These are phyloP conservation scores for Flaveria sonorensis DNA, from an alignment of 129 eudicot species.

Conservation along the genomic window DNA sequence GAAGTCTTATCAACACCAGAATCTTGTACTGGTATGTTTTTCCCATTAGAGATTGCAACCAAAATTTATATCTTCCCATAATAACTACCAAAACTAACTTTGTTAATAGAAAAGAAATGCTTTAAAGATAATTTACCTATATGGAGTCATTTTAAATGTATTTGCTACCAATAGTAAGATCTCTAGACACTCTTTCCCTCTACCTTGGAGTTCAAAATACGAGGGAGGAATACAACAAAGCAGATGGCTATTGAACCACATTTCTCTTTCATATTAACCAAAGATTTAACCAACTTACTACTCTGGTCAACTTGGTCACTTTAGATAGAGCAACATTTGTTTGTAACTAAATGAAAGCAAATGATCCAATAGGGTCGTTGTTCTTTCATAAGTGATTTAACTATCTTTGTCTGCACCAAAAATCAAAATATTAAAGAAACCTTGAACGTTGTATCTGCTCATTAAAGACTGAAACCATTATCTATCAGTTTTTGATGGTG, in stretches of 20 bases:
- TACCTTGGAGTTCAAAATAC: conserved; percentile 89
- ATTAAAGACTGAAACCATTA: conserved; percentile 69
- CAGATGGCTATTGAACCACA: conserved; percentile 95
- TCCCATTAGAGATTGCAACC: background rate
- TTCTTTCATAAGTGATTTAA: conserved; percentile 74
- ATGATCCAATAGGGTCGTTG: conserved; percentile 77
- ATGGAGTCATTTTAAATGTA: conserved; percentile 76
- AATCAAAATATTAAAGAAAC: conserved; percentile 79
- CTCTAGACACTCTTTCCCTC: conserved; percentile 89
- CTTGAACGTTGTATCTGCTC: conserved; percentile 88
- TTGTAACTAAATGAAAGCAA: conserved; percentile 81
- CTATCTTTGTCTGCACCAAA: conserved; percentile 90
- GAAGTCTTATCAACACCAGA: too few relatives aligned
- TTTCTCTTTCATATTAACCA: too few relatives aligned
- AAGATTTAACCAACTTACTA: too few relatives aligned
- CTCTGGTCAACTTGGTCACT: conserved; percentile 77
- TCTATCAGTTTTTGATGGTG: conserved; percentile 28
- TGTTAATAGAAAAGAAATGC: too few relatives aligned
- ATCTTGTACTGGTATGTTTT: too few relatives aligned
- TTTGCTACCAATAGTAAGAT: conserved; percentile 72
- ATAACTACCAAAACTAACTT: background rate
- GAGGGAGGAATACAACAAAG: conserved; percentile 87
- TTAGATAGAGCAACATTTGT: conserved; percentile 79
- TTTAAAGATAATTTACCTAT: conserved; percentile 50
- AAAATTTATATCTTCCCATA: background rate